These are phyloP conservation scores for Meyerozyma athensensis DNA, from an alignment of 1,139 yeast species.

Conservation along the genomic window DNA sequence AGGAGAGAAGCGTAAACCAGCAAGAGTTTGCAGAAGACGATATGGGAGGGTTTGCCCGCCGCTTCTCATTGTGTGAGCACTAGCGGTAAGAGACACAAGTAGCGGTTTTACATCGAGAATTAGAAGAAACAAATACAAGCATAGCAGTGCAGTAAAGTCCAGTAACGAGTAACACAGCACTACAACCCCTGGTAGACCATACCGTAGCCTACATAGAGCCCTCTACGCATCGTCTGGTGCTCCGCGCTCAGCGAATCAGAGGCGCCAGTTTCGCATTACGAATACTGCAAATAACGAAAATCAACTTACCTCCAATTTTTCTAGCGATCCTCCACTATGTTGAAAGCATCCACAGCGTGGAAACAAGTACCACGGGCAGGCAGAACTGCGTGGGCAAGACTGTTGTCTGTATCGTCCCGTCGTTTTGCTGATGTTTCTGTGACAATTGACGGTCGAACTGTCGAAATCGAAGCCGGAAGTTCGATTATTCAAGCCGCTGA, in stretches of 20 bases:
- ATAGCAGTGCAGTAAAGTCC: too few species aligned
- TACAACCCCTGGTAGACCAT: too few species aligned
- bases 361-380: slow-evolving; percentile 1
- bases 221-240: neutral
- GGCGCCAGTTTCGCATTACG: slow-evolving; percentile 18
- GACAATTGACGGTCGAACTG: slow-evolving; percentile 74
- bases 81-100: slow-evolving; percentile 8
- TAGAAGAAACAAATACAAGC: too few species aligned
- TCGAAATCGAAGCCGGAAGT: slow-evolving; percentile 79
- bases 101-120: neutral
- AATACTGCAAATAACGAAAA: slow-evolving; percentile 3
- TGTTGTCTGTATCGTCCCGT: slow-evolving; percentile 11
- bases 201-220: too few species aligned
- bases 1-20: slow-evolving; percentile 21
- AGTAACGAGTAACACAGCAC: too few species aligned
- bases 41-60: slow-evolving; percentile 14
- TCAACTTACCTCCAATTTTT: neutral
- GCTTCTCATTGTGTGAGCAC: slow-evolving; percentile 30
- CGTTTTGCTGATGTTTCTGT: slow-evolving; percentile 59
- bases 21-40: slow-evolving; percentile 10
- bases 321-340: slow-evolving; percentile 8
- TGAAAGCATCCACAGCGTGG: slow-evolving; percentile 19
- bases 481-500: slow-evolving; percentile 91
- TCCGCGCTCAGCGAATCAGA: slow-evolving; percentile 28
- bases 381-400: neutral